Evolutionary conservation across 306 rosid species (phyloP).

Genomic region (Cyamopsis tetragonoloba): DNA sequence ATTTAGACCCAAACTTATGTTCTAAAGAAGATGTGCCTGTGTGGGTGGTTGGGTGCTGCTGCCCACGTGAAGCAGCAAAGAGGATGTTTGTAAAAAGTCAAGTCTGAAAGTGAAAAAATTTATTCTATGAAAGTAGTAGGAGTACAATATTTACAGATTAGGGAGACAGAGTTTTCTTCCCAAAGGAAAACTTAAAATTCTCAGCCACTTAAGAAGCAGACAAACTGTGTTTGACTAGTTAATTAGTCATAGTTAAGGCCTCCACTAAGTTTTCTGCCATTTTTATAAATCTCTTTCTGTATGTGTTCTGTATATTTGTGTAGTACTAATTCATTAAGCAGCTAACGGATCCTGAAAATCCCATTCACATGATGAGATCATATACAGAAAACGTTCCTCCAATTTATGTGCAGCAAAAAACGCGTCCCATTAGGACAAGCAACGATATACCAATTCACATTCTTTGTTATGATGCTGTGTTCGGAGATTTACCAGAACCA

Average conservation of each 20-base stretch:
- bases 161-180: constrained; percentile 17
- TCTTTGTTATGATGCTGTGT: constrained; percentile 25
- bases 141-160: constrained; percentile 25
- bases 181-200: neutral
- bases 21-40: no score
- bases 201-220: neutral
- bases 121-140: neutral
- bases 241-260: constrained; percentile 22
- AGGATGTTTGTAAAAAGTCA: neutral
- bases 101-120: neutral
- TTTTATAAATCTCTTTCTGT: constrained; percentile 2
- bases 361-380: constrained; percentile 7
- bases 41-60: no score
- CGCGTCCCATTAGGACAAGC: constrained; percentile 17
- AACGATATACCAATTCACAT: neutral
- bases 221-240: constrained; percentile 15
- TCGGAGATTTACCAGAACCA: constrained; percentile 35
- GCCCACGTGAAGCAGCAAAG: neutral
- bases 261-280: constrained; percentile 2
- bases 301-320: constrained; percentile 7
- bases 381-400: constrained; percentile 1
- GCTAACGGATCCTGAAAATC: neutral
- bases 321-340: neutral
- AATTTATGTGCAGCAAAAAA: constrained; percentile 17
- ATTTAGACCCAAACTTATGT: no score